Conservation (phyloP, 1,284 basidiomycete genomes). For the Schizophyllum amplum region DNA sequence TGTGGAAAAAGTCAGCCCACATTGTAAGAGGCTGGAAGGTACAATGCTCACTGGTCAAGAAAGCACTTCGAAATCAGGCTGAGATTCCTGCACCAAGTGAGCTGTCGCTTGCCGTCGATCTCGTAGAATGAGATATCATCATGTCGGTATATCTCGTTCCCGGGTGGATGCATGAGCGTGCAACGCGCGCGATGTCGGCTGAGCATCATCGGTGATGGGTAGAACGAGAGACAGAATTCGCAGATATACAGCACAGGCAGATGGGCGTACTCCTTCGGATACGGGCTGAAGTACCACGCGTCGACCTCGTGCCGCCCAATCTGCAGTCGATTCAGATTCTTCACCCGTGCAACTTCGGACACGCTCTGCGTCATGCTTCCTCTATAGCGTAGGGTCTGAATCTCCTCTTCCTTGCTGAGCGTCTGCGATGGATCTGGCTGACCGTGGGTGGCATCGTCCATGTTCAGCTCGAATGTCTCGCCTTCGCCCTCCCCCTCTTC, state of each 20-base stretch:
- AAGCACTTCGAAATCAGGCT: conserved; percentile 98
- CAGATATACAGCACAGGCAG: conserved; percentile 94
- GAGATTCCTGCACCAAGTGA: conserved; percentile 96
- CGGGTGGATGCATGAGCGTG: conserved; percentile 91
- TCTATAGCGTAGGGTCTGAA: conserved; percentile 94
- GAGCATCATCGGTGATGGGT: conserved; percentile 82
- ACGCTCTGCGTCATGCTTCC: conserved; percentile 99
- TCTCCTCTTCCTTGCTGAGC: conserved; percentile 96
- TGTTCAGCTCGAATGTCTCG: conserved; percentile 49
- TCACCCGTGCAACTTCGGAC: conserved; percentile 95
- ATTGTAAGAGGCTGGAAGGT: conserved; percentile 15
- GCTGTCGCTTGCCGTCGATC: conserved; percentile 93
- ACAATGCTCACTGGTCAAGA: conserved; percentile 78
- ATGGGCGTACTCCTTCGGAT: conserved; percentile 96
- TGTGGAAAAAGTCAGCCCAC: conserved; percentile 28
- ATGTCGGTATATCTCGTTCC: conserved; percentile 98
- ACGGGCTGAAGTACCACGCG: conserved; percentile 99
- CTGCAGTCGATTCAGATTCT: conserved; percentile 95
- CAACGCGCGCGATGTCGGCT: conserved; percentile 89
- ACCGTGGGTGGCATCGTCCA: conserved; percentile 27
- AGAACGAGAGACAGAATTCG: conserved; percentile 96
- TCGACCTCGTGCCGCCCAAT: conserved; percentile 97
- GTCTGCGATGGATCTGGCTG: conserved; percentile 36
- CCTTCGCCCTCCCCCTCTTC: conserved; percentile 53
- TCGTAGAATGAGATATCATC: conserved; percentile 98